Base-by-base conservation (phyloP, 225 moss, liverwort and hornwort species). In the Climacium dendroides region DNA sequence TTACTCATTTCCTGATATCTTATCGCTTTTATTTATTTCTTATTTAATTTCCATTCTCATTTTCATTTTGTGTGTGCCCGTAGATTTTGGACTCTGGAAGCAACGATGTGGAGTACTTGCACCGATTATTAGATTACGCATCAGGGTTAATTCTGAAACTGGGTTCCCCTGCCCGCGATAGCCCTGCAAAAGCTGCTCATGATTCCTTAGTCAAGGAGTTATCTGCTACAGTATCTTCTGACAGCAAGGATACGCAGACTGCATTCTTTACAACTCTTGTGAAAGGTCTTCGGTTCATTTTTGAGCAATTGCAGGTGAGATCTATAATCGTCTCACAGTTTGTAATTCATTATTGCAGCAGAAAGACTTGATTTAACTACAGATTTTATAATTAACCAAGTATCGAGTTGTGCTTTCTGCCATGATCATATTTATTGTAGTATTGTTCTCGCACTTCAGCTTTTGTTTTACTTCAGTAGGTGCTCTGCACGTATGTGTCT, bases 21-120 rank as follows among this genome's bases (percentile, higher is more conserved):
- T 37, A 59, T 63, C 45, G 9, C 80, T 75, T 71, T 32, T 35
- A 17, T 55, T 77, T 81, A 22, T 62, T 86, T 81, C 24, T 70
- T 16, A 82, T 77, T 52, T 57, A 50, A 41, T 87, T 85, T 63
- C 74, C 79, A 67, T 48, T 66, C 43, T 82, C 58, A 30, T 63
- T 54, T 79, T 52, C 75, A 39, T 70, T 47, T 72, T 32, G 41
- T 80, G 63, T 61, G 35, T 55, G 76, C 55, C 30, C 78, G 89
- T 86, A 99, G 94, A 95, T 97, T 89, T 93, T 99, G 87, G 98
- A 96, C 86, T 97, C 98, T 64, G 98, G 98, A 69, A 97, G 87
- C 91, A 95, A 97, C 79, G 97, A 99, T 84, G 95, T 99, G 74
- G 94, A 97, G 79, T 99, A 96, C 81, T 92, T 97, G 89, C 93